phyloP scores from a whole-genome alignment of 768 basidiomycete genomes.

The Russula vinacea region DNA sequence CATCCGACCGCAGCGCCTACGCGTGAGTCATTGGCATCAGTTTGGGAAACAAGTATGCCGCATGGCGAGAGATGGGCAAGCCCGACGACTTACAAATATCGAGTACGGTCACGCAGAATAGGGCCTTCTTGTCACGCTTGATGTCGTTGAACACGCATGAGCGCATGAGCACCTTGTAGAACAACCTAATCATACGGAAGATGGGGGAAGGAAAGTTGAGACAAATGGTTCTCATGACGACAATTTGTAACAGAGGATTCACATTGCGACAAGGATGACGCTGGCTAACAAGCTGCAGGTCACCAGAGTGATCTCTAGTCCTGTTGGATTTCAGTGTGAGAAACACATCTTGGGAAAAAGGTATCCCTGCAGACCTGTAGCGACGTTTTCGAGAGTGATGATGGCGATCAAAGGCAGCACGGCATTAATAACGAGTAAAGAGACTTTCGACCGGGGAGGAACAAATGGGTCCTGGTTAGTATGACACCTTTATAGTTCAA shows the following conservation, averaged over 20 bases:
- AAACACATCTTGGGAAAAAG: background rate
- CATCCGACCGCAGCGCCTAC: slow-evolving; percentile 17
- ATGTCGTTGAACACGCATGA: slow-evolving; percentile 13
- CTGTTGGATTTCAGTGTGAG: background rate
- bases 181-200: slow-evolving; percentile 1
- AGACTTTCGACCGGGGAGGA: background rate
- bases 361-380: slow-evolving; percentile 1
- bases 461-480: background rate
- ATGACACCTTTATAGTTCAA: no score
- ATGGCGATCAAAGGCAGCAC: slow-evolving; percentile 4
- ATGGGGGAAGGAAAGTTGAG: background rate
- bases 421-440: slow-evolving; percentile 17
- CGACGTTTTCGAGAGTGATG: slow-evolving; percentile 1
- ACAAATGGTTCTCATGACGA: background rate
- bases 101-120: slow-evolving; percentile 12
- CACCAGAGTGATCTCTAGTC: slow-evolving; percentile 10
- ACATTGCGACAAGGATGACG: slow-evolving; percentile 10
- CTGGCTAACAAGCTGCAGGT: slow-evolving; percentile 1
- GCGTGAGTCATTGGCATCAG: background rate
- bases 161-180: slow-evolving; percentile 11
- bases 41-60: no score
- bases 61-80: background rate
- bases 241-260: no score
- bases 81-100: slow-evolving; percentile 3
- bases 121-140: slow-evolving; percentile 7